These are phyloP conservation scores for Verticillium albo-atrum DNA, from an alignment of 2,329 filamentous ascomycete species.

Conservation along the genomic window DNA sequence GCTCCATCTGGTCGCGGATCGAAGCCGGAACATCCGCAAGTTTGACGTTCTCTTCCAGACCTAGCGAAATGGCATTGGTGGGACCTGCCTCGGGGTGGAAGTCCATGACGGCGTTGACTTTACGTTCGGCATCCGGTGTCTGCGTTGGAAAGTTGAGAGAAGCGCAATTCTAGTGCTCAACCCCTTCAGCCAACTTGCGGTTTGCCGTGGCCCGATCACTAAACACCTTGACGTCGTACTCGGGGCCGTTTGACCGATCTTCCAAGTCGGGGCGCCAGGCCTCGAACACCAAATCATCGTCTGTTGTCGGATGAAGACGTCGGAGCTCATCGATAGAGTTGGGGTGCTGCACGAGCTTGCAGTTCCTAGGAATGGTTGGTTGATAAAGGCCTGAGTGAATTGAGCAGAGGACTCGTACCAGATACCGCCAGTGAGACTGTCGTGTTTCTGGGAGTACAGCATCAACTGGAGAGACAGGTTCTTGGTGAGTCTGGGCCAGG, in stretches of 20 bases:
- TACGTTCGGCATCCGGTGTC: neutral
- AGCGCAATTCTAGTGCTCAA: conserved; percentile 2
- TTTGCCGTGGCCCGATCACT: neutral
- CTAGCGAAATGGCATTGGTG: neutral
- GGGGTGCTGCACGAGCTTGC: neutral
- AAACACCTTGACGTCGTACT: neutral
- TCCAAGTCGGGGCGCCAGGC: neutral
- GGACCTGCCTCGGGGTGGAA: neutral
- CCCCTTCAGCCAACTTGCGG: neutral
- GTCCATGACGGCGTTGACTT: neutral
- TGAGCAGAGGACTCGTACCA: too few species aligned
- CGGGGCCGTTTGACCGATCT: neutral
- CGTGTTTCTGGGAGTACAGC: too few species aligned
- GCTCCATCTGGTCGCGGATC: neutral
- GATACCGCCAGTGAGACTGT: too few species aligned
- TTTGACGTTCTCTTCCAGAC: neutral
- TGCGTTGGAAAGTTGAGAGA: neutral
- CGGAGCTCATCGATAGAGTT: neutral
- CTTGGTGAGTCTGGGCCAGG: neutral
- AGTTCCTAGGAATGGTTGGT: neutral
- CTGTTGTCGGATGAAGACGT: neutral
- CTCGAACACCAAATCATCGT: neutral
- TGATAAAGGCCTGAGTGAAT: too few species aligned
- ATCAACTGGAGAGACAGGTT: too few species aligned
- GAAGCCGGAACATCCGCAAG: too few species aligned